Base-by-base conservation (phyloP, 2,329 filamentous ascomycete genomes). In the Hawksworthiomyces lignivorus region DNA sequence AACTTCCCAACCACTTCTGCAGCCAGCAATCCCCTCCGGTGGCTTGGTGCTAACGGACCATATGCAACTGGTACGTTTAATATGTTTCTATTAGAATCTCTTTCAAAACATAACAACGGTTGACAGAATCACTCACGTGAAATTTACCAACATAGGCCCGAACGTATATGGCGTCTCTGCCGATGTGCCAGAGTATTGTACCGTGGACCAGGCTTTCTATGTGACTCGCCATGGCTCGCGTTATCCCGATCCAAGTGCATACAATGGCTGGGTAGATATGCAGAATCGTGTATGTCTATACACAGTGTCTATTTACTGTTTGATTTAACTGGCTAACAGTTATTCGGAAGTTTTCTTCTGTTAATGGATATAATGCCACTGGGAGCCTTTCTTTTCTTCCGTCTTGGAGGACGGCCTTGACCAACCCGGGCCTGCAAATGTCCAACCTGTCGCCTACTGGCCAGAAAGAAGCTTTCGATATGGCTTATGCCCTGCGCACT, bases 221-320 rank as follows among this genome's bases (percentile, higher is more conserved):
- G 61, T 77, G 26, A 66, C 69, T 2, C 70, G 77, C 15, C 79
- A 82, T 60, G 80, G 79, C 15, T 79, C 75, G 31, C 67, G 78
- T 31, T 84, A 73, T 52, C 78, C 77, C 1, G 79, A 82, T 48
- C 60, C 60, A 1, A 75, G 77, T 4, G 76, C 80, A 5, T 80
- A 81, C 46, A 60, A 62, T 5, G 65, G 67, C 34, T 84, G 79
- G 79, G 56, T 67, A 2, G 61, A 62, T 5, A 64, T 73, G 59
- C 57, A 64, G 31, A 50, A 62, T 3, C 62, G 65, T 44, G 67
- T 71, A 48, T 46, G 58, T 55, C 9, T 24, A 3, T 20, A 11
- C 47, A 20, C n/a, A n/a, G 19, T 15, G 6, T 50, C n/a, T n/a
- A n/a, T n/a, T n/a, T n/a, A n/a, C n/a, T n/a, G n/a, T n/a, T n/a